Percentiles rank a stretch among this genome's conserved stretches.
Evolutionary conservation across 2,329 filamentous ascomycete species (phyloP).

Genomic region (Fusarium pseudonygamai): DNA sequence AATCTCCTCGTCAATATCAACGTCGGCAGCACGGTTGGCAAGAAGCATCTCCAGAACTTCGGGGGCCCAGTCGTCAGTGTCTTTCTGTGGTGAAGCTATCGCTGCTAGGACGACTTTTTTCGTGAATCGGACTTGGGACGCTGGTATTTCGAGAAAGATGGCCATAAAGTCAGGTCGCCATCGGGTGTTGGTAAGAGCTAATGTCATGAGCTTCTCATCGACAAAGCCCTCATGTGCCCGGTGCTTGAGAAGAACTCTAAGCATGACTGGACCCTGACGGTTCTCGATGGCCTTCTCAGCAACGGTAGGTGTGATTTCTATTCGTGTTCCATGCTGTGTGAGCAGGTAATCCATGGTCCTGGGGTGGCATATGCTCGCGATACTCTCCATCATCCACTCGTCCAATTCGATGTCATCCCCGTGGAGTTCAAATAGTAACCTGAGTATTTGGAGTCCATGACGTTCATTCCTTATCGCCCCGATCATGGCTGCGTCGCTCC

Average conservation of each 20-base stretch:
- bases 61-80: constrained; percentile 19
- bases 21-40: constrained; percentile 13
- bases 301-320: constrained; percentile 13
- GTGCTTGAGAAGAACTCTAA: constrained; percentile 24
- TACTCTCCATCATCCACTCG: constrained; percentile 28
- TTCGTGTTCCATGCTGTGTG: constrained; percentile 4
- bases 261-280: constrained; percentile 23
- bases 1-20: constrained; percentile 25
- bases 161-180: constrained; percentile 24
- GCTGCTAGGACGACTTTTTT: constrained; percentile 22
- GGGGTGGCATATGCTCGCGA: constrained; percentile 17
- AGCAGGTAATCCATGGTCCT: constrained; percentile 22
- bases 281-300: constrained; percentile 23
- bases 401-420: constrained; percentile 6
- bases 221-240: constrained; percentile 15
- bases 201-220: constrained; percentile 15
- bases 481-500: constrained; percentile 21
- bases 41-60: constrained; percentile 30
- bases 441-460: constrained; percentile 10
- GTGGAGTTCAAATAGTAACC: constrained; percentile 10
- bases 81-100: constrained; percentile 12
- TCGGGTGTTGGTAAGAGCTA: constrained; percentile 17
- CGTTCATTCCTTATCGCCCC: constrained; percentile 20
- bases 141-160: constrained; percentile 22
- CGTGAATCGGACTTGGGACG: constrained; percentile 8